Base-by-base conservation (phyloP, 805 yeast genomes). In the Sungouiella thailandica region DNA sequence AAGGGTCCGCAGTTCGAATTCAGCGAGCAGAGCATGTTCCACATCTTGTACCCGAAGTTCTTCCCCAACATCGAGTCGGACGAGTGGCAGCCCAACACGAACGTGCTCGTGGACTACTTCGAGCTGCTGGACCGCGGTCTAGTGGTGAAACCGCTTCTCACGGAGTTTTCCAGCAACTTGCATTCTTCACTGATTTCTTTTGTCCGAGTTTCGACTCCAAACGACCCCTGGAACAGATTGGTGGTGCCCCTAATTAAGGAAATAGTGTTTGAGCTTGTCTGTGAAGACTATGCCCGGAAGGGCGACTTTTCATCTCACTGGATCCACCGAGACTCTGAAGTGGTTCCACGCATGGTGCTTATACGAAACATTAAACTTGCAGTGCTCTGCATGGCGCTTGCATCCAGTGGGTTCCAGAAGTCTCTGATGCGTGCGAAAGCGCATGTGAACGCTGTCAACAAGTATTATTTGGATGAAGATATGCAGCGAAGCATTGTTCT, bases 31-130 rank as follows among this genome's bases (percentile, higher is more conserved):
- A 65, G 63, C 35, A 57, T 64, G 57, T 49, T 65, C 26, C 72
- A 67, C 35, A 65, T 67, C 19, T 48, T 65, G 12, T 67, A 67
- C 41, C 72, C 72, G 10, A 63, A 63, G 32, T 64, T 62, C 45
- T 66, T 59, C 31, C 70, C 70, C 26, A 65, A 65, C 31, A 51
- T 60, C 17, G 69, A 64, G 33, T 55, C 64, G 0, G 70, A 64
- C 37, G 65, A 64, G 31, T 67, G 70, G 69, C 28, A 40, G 9
- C 65, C 65, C 1, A 41, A 47, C 19, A 41, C 40, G 9, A 39
- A 49, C 18, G 39, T 50, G 7, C 17, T 50, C 8, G 39, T 42
- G 11, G 36, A 44, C 24, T 37, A 58, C 14, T 47, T 50, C 40
- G 26, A 14, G 9, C 34, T 37, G 7, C 17, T 27, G 29, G 36